Conservation (phyloP, 1,284 basidiomycete genomes). For the Tilletia horrida region DNA sequence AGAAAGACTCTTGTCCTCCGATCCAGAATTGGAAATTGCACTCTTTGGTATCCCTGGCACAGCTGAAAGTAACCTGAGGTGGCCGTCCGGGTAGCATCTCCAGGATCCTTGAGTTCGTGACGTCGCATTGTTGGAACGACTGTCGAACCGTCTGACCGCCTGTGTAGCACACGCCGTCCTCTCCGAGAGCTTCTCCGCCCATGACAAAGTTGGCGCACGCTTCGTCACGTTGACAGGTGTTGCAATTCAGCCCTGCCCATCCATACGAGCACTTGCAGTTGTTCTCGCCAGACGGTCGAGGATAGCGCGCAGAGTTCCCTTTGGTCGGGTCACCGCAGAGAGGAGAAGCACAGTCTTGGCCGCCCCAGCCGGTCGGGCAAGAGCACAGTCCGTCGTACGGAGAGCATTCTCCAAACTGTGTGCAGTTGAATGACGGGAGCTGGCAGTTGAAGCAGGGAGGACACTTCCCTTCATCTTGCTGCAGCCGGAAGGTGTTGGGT, state of each 20-base stretch:
- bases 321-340: constrained; percentile 83
- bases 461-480: constrained; percentile 3
- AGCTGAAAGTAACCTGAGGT: constrained; percentile 86
- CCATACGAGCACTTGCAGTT: constrained; percentile 85
- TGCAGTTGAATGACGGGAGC: constrained; percentile 41
- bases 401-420: constrained; percentile 72
- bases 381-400: constrained; percentile 83
- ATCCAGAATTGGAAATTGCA: constrained; percentile 74
- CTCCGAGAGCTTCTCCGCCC: constrained; percentile 44
- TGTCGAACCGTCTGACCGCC: constrained; percentile 84
- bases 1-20: constrained; percentile 87
- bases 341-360: constrained; percentile 75
- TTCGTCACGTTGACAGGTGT: constrained; percentile 32
- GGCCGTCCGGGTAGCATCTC: constrained; percentile 81
- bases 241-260: constrained; percentile 90
- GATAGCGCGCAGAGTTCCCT: constrained; percentile 68
- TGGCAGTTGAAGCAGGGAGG: constrained; percentile 46
- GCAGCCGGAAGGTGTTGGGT: not conserved
- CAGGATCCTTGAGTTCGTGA: constrained; percentile 83
- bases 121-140: constrained; percentile 95
- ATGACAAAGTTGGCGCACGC: constrained; percentile 36
- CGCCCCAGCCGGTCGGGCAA: constrained; percentile 85
- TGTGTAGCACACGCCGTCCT: constrained; percentile 89
- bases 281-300: constrained; percentile 60
- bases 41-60: constrained; percentile 31